Conservation (phyloP, 2,329 filamentous ascomycete species). For the Fusarium sp. region DNA sequence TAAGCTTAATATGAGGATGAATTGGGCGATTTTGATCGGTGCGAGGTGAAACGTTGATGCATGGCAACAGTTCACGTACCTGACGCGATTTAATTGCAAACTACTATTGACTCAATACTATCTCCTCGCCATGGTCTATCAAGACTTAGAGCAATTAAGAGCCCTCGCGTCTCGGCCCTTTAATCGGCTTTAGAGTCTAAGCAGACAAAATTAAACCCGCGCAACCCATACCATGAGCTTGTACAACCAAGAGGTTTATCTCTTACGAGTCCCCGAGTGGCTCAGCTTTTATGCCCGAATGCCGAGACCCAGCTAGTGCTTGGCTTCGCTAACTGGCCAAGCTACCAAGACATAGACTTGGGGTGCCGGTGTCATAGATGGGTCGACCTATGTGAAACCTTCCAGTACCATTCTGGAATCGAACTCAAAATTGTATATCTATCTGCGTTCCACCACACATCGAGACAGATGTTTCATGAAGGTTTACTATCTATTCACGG, state of each 20-base stretch:
- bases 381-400: constrained; percentile 4
- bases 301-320: constrained; percentile 15
- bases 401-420: not conserved
- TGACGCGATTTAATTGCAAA: no score
- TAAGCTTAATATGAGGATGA: constrained; percentile 22
- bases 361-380: constrained; percentile 29
- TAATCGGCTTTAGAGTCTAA: not conserved
- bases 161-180: not conserved
- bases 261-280: constrained; percentile 35
- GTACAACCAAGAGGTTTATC: constrained; percentile 5
- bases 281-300: constrained; percentile 34
- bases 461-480: not conserved
- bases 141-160: not conserved
- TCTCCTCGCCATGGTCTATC: no score
- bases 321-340: constrained; percentile 34
- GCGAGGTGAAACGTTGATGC: not conserved
- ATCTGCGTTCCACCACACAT: not conserved
- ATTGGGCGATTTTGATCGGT: not conserved
- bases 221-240: not conserved
- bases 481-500: not conserved
- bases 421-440: constrained; percentile 12
- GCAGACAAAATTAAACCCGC: not conserved
- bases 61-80: not conserved
- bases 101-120: no score
- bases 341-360: not conserved